These are phyloP conservation scores for Earliella scabrosa DNA, from an alignment of 1,284 basidiomycete genomes.

Conservation along the genomic window DNA sequence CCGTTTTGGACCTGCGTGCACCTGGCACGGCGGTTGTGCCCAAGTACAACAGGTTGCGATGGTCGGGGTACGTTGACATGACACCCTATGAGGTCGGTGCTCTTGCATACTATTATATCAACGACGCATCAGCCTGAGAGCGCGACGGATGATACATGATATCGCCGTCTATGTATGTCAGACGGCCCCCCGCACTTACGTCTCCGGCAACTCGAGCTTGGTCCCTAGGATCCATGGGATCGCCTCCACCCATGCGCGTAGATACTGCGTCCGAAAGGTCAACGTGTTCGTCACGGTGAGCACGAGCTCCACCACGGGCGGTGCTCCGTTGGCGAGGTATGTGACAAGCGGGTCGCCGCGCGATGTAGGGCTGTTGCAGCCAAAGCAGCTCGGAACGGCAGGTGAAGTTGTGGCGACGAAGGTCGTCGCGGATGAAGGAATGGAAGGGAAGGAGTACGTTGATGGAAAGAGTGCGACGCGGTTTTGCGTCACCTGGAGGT, in stretches of 20 bases:
- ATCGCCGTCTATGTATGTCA: too few relatives aligned
- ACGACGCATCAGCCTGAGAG: too few relatives aligned
- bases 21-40: too few relatives aligned
- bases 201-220: too few relatives aligned
- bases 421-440: constrained; percentile 36
- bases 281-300: constrained; percentile 48
- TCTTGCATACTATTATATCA: too few relatives aligned
- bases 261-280: constrained; percentile 40
- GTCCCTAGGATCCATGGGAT: too few relatives aligned
- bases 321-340: constrained; percentile 44
- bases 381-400: constrained; percentile 50
- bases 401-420: constrained; percentile 42
- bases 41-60: too few relatives aligned
- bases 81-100: too few relatives aligned
- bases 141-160: too few relatives aligned
- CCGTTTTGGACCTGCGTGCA: too few relatives aligned
- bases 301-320: constrained; percentile 43
- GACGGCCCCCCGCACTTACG: too few relatives aligned
- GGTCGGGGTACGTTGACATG: too few relatives aligned
- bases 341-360: constrained; percentile 31
- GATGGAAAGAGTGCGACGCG: constrained; percentile 41
- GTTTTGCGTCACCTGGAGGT: constrained; percentile 47
- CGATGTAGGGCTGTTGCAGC: constrained; percentile 37
- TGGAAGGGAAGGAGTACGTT: constrained; percentile 45
- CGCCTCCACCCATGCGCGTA: constrained; percentile 35